Base-by-base conservation (phyloP, 768 basidiomycete species). In the Leucocoprinus leucothites region DNA sequence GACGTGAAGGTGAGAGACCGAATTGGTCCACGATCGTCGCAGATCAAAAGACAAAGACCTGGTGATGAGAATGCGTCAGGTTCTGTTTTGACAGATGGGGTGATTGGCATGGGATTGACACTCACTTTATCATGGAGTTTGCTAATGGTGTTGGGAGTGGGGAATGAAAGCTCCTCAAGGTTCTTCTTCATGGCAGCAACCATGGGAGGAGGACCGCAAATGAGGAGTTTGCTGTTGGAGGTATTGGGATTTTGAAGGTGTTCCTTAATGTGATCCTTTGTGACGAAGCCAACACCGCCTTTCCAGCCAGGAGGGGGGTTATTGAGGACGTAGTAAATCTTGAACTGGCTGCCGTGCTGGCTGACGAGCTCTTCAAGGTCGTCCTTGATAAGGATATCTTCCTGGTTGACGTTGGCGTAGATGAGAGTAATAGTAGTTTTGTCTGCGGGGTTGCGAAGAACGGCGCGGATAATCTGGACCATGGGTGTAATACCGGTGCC, bases 401-500 rank as follows among this genome's bases (percentile, higher is more conserved):
- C 90, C 56, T 78, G 67, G 71, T 87, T 89, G 60, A 98, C 94
- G 72, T 99, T 99, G 62, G 97, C 97, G 72, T 98, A 98, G 67
- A 99, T 91, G 65, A 99, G 83, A 61, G 80, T 82, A 65, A 98
- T 71, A 61, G 78, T 82, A 38, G 96, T 98, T 58, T 67, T 75
- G 79, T 99, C 97, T 42, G 73, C 67, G n/a, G 91, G 85, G 70
- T 94, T 93, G 71, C 89, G 87, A 67, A 98, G 82, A 11, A 87
- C 84, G n/a, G 95, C 91, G 58, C 90, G 88, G 72, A 98, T 89
- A 77, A 99, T 91, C 69, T 99, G 96, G 64, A 97, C 86, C 96
- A 98, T 98, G 65, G 97, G 97, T 0, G 97, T 96, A 70, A 99
- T 96, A 53, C 97, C 97, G 2, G 97, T 98, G 35, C 97, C 97